Evolutionary conservation across 345 rosid genomes (phyloP).

Genomic region (Aethionema arabicum): DNA sequence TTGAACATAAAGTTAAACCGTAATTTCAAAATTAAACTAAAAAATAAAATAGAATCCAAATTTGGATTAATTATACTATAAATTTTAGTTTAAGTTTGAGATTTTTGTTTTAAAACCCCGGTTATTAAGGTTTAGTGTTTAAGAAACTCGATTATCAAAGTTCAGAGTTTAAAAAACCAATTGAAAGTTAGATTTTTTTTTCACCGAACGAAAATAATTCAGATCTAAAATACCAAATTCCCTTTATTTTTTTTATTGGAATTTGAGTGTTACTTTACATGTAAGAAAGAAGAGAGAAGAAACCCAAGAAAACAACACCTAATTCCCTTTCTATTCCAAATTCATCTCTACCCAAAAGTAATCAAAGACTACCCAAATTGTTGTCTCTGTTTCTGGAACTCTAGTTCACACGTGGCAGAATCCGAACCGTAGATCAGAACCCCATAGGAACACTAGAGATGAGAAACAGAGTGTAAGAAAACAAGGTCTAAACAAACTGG

Average conservation of each 20-base stretch:
- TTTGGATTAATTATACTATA: too few relatives aligned
- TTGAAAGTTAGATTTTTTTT: too few relatives aligned
- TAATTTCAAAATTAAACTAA: too few relatives aligned
- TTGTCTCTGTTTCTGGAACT: conserved; percentile 16
- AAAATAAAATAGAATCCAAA: too few relatives aligned
- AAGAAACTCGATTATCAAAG: too few relatives aligned
- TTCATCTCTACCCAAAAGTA: conserved; percentile 19
- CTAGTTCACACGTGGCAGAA: conserved; percentile 21
- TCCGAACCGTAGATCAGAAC: conserved; percentile 30
- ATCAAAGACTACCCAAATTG: conserved; percentile 25
- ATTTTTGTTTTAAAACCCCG: too few relatives aligned
- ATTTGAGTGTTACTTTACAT: conserved; percentile 14
- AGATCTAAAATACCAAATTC: conserved; percentile 4
- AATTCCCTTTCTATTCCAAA: conserved; percentile 9
- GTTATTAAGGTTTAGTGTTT: too few relatives aligned
- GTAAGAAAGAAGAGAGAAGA: conserved; percentile 21
- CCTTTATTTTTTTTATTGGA: conserved; percentile 4
- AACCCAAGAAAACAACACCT: conserved; percentile 16
- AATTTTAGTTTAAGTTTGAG: too few relatives aligned
- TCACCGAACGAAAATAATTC: too few relatives aligned
- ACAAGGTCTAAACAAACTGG: conserved; percentile 27
- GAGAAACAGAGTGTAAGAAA: conserved; percentile 39
- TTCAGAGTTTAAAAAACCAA: too few relatives aligned
- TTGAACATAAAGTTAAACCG: too few relatives aligned
- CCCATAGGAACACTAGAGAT: conserved; percentile 26